These are phyloP conservation scores for Cudoniella acicularis DNA, from an alignment of 495 filamentous ascomycete genomes.

Conservation along the genomic window DNA sequence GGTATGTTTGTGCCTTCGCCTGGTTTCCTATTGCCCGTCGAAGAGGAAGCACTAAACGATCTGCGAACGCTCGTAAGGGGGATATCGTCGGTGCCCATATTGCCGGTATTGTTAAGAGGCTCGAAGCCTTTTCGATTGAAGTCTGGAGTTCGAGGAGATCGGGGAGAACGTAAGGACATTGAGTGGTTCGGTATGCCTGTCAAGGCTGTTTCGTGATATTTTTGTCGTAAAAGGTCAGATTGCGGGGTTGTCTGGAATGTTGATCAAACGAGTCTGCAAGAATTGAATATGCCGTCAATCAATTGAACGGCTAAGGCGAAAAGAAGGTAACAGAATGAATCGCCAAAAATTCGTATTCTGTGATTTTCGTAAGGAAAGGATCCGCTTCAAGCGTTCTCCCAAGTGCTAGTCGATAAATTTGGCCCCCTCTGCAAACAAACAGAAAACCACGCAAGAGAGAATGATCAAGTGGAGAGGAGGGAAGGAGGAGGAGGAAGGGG, in stretches of 20 bases:
- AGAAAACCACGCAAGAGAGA: no score
- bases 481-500: not conserved
- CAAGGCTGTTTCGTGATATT: not conserved
- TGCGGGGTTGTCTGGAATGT: not conserved
- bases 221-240: not conserved
- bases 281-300: not conserved
- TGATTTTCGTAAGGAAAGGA: not conserved
- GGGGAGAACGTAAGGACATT: not conserved
- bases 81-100: not conserved
- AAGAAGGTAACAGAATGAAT: no score
- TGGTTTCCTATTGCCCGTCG: not conserved
- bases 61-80: not conserved
- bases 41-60: not conserved
- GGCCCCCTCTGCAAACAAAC: no score
- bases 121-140: not conserved
- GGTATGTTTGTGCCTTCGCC: not conserved
- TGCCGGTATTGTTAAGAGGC: not conserved
- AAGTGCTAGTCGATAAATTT: not conserved
- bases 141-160: not conserved
- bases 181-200: not conserved
- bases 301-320: not conserved
- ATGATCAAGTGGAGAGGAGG: not conserved
- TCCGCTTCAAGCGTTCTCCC: slow-evolving; percentile 8
- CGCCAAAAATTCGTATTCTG: not conserved
- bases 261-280: not conserved